Evolutionary conservation across 306 rosid genomes (phyloP).

Genomic region (Lablab purpureus): DNA sequence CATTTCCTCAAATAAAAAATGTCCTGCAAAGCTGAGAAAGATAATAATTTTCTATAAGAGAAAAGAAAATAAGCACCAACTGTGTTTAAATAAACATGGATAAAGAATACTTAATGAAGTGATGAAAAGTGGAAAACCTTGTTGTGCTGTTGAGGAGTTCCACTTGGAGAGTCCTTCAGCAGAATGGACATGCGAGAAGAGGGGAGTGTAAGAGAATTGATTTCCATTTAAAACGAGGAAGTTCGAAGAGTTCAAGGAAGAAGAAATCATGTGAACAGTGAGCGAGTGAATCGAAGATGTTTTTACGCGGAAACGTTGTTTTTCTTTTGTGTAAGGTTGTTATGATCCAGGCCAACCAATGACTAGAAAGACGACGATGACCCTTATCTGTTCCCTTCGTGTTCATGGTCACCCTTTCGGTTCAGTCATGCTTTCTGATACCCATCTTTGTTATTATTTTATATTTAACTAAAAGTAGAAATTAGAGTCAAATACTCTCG

Average conservation of each 20-base stretch:
- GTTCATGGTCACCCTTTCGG: too few species aligned
- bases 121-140: conserved; percentile 46
- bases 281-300: not conserved
- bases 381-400: too few species aligned
- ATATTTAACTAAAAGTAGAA: too few species aligned
- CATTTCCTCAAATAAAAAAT: too few species aligned
- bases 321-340: not conserved
- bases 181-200: not conserved
- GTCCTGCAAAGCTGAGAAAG: not conserved
- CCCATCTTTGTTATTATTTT: too few species aligned
- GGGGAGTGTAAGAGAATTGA: conserved; percentile 36
- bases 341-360: not conserved
- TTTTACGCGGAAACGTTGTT: not conserved
- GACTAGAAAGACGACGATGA: not conserved
- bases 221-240: conserved; percentile 30
- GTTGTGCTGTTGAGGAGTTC: conserved; percentile 34
- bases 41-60: not conserved
- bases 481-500: too few species aligned
- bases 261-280: not conserved
- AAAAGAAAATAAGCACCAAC: not conserved
- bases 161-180: conserved; percentile 21
- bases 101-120: not conserved
- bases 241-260: not conserved
- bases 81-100: not conserved
- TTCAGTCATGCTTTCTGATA: too few species aligned